Evolutionary conservation across 2,329 filamentous ascomycete species (phyloP).

Genomic region (Diaporthe sp.): DNA sequence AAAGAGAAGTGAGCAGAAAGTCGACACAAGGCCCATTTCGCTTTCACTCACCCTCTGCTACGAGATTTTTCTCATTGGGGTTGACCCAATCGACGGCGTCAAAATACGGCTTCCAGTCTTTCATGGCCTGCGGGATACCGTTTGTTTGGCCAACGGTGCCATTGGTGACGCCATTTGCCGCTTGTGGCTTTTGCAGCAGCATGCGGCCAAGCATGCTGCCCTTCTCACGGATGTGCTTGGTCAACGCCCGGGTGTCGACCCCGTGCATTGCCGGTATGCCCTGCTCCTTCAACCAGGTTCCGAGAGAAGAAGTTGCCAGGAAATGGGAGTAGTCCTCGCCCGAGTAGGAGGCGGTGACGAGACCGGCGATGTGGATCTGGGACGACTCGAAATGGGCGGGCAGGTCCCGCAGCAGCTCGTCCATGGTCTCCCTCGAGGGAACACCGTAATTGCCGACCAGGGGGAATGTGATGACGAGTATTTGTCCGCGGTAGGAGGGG

Average conservation of each 20-base stretch:
- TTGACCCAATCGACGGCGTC: constrained; percentile 90
- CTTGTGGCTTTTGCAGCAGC: constrained; percentile 75
- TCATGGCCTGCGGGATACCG: constrained; percentile 54
- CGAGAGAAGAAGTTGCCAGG: constrained; percentile 90
- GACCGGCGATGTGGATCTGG: constrained; percentile 92
- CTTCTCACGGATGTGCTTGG: constrained; percentile 92
- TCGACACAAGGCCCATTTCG: constrained; percentile 40
- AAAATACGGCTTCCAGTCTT: constrained; percentile 71
- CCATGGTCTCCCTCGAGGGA: constrained; percentile 86
- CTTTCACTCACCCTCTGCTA: constrained; percentile 85
- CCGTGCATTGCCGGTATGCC: constrained; percentile 94
- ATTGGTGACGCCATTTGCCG: constrained; percentile 59
- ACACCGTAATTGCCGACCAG: constrained; percentile 98
- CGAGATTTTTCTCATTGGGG: constrained; percentile 93
- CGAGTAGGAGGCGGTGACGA: constrained; percentile 91
- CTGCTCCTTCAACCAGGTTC: constrained; percentile 96
- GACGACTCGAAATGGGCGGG: constrained; percentile 94
- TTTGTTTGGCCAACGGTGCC: constrained; percentile 51
- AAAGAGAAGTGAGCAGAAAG: constrained; percentile 57
- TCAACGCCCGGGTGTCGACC: constrained; percentile 92
- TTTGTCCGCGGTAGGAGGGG: constrained; percentile 91
- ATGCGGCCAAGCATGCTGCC: constrained; percentile 97
- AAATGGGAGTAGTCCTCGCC: constrained; percentile 97
- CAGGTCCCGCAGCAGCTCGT: constrained; percentile 86
- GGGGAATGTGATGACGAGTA: constrained; percentile 96